Evolutionary conservation across 2,329 filamentous ascomycete genomes (phyloP).

Genomic region (Xylaria sp.): DNA sequence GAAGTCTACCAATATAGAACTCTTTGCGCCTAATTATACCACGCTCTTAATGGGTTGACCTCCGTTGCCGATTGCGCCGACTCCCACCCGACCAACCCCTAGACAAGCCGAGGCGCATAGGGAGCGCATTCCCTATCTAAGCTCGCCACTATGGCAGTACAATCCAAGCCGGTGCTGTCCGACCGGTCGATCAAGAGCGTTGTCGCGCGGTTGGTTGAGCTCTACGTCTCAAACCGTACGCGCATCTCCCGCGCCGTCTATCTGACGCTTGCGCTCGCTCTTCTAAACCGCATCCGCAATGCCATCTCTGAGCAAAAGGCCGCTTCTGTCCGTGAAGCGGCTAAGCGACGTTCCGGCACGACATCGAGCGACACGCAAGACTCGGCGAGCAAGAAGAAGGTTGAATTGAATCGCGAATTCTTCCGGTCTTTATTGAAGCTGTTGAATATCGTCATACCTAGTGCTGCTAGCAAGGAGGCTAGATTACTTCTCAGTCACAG

Average conservation of each 20-base stretch:
- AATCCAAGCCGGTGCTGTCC: conserved; percentile 72
- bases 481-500: conserved; percentile 87
- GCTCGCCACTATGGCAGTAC: conserved; percentile 67
- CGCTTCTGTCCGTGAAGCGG: conserved; percentile 71
- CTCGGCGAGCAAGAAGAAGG: conserved; percentile 62
- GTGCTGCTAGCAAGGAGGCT: conserved; percentile 87
- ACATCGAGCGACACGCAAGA: conserved; percentile 49
- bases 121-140: conserved; percentile 22
- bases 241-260: conserved; percentile 85
- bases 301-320: conserved; percentile 93
- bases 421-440: conserved; percentile 76
- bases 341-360: conserved; percentile 59
- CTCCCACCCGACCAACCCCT: neutral
- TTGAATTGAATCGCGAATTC: conserved; percentile 88
- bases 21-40: conserved; percentile 1
- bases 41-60: conserved; percentile 29
- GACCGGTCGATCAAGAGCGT: conserved; percentile 70
- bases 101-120: conserved; percentile 21
- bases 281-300: conserved; percentile 86
- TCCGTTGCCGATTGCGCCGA: conserved; percentile 6
- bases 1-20: conserved; percentile 15
- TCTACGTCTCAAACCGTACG: conserved; percentile 81
- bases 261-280: conserved; percentile 77
- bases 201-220: conserved; percentile 68
- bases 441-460: conserved; percentile 85